Conservation (phyloP, 129 eudicot species). For the Cynara cardunculus region DNA sequence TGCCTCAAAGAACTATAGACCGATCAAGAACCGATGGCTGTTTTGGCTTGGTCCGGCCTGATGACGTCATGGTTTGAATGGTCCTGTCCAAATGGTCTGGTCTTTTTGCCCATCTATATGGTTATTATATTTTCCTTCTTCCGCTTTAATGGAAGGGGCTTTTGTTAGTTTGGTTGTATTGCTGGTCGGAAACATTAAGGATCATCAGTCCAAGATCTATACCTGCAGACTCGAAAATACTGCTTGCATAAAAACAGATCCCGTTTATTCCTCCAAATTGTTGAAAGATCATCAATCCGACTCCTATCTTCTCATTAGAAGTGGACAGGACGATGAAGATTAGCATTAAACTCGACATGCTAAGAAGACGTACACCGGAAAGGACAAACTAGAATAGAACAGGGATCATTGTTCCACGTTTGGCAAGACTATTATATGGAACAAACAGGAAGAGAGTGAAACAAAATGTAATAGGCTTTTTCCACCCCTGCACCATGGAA, state of each 20-base stretch:
- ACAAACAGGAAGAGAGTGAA: too few species aligned
- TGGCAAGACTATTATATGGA: too few species aligned
- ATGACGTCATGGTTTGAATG: too few species aligned
- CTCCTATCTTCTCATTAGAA: constrained; percentile 62
- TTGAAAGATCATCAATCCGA: constrained; percentile 82
- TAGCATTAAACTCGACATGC: constrained; percentile 2
- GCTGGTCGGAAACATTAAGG: not conserved
- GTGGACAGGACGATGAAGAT: not conserved
- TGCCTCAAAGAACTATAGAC: too few species aligned
- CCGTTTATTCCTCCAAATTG: constrained; percentile 87
- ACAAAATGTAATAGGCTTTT: too few species aligned
- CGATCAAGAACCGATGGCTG: too few species aligned
- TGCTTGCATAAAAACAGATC: constrained; percentile 65
- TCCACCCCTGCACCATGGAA: too few species aligned
- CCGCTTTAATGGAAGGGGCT: not conserved
- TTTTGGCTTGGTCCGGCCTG: too few species aligned
- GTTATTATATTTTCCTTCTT: not conserved
- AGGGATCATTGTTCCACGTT: too few species aligned
- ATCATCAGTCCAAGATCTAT: not conserved
- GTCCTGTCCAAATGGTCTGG: too few species aligned
- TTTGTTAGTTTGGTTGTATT: not conserved
- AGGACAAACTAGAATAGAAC: too few species aligned
- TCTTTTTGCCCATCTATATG: too few species aligned
- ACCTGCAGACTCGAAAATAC: constrained; percentile 74
- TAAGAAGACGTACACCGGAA: not conserved